Base-by-base conservation (phyloP, 345 rosid species). In the Gynandropsis gynandra region DNA sequence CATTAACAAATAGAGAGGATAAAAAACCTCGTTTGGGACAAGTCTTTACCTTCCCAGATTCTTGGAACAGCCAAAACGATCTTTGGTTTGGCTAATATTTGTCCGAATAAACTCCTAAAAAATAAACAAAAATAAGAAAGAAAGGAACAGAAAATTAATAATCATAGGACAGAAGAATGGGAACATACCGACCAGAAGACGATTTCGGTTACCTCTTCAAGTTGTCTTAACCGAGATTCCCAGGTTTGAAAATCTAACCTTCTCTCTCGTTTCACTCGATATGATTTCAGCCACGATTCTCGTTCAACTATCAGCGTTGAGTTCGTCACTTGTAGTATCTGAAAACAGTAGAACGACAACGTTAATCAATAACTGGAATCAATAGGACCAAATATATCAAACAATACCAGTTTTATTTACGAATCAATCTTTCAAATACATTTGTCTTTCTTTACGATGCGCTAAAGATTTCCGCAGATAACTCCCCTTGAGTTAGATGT, bases 221-320 rank as follows among this genome's bases (percentile, higher is more conserved):
- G 80, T 89, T 16, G 97, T 85, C 15, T 49, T 89, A 56, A 85
- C 88, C 29, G 97, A 95, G 97, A 89, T 61, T 89, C 95, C 1
- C 95, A 93, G 0, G 95, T 85, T 2, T 89, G 97, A 19, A 89
- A 89, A 69, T 85, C 97, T 7, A 89, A 89, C 52, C 71, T 89
- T 43, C 56, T 89, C 24, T 74, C 94, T 0, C 75, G 97, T 66
- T 89, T 85, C 68, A 76, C 95, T 5, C 74, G 74, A 51, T 81
- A 89, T 16, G 95, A 89, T 72, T 89, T 89, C 58, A 88, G 90
- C 70, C 76, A 71, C 44, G 89, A 85, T 65, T 85, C 95, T 11
- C 83, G 85, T 65, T 87, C 97, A 1, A 89, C 95, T 16, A 89
- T 85, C 10, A 95, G 97, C 59, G 95, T 83, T 0, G 97, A 89